phyloP scores from a whole-genome alignment of 345 rosid genomes.

The Sonneratia caseolaris region DNA sequence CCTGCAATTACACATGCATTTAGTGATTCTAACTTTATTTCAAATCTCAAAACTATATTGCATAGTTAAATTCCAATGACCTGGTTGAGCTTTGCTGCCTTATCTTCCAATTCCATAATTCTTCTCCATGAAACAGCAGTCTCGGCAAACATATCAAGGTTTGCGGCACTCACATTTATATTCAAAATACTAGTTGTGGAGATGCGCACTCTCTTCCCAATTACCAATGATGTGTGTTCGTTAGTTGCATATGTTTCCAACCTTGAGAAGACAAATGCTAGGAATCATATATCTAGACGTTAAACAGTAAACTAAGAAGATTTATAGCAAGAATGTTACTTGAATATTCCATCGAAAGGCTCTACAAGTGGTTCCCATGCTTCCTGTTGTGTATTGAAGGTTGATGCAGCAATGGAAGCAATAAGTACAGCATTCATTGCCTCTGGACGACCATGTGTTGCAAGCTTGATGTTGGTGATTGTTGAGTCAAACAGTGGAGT shows the following conservation, averaged over 20 bases:
- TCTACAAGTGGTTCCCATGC: slow-evolving; percentile 99
- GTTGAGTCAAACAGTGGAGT: slow-evolving; percentile 85
- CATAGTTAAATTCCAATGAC: slow-evolving; percentile 22
- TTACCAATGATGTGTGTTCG: slow-evolving; percentile 41
- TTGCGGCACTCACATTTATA: slow-evolving; percentile 82
- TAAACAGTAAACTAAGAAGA: slow-evolving; percentile 9
- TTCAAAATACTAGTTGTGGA: slow-evolving; percentile 80
- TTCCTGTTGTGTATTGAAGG: slow-evolving; percentile 85
- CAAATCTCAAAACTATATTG: not conserved
- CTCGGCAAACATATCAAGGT: slow-evolving; percentile 64
- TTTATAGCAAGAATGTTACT: slow-evolving; percentile 34
- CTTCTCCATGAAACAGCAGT: slow-evolving; percentile 86
- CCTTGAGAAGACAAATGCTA: slow-evolving; percentile 34
- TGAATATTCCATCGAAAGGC: slow-evolving; percentile 98
- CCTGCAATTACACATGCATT: slow-evolving; percentile 34
- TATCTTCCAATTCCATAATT: slow-evolving; percentile 76
- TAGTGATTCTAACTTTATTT: slow-evolving; percentile 8
- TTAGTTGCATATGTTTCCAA: slow-evolving; percentile 79
- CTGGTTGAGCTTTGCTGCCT: slow-evolving; percentile 66
- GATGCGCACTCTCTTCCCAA: slow-evolving; percentile 75
- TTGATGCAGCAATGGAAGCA: slow-evolving; percentile 87
- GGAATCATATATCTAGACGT: not conserved
- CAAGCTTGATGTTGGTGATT: slow-evolving; percentile 85
- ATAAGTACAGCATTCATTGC: slow-evolving; percentile 95
- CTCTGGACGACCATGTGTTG: slow-evolving; percentile 81